Evolutionary conservation across 1,284 basidiomycete species (phyloP).

Genomic region (Moesziomyces parantarcticus): DNA sequence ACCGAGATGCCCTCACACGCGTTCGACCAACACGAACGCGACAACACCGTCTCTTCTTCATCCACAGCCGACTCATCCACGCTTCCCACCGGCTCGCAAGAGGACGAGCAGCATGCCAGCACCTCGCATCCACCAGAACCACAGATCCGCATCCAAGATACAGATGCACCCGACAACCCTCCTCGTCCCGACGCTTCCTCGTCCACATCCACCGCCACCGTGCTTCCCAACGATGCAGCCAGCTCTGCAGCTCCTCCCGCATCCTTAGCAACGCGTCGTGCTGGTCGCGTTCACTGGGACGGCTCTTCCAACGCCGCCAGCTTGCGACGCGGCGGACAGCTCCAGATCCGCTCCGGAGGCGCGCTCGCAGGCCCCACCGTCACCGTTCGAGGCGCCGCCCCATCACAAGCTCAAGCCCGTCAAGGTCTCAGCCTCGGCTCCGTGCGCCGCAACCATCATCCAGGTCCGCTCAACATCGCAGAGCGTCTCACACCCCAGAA

Average conservation of each 20-base stretch:
- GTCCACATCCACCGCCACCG: constrained; percentile 12
- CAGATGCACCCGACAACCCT: constrained; percentile 9
- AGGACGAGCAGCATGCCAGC: constrained; percentile 6
- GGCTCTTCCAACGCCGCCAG: constrained; percentile 43
- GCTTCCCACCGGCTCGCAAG: constrained; percentile 19
- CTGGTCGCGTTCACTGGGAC: constrained; percentile 48
- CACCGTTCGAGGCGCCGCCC: constrained; percentile 39
- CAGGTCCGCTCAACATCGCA: constrained; percentile 60
- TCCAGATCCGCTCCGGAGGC: constrained; percentile 32
- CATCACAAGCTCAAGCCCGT: constrained; percentile 7
- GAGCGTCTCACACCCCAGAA: constrained; percentile 35
- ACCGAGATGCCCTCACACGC: constrained; percentile 22
- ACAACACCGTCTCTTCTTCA: constrained; percentile 19
- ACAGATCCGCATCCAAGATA: constrained; percentile 13
- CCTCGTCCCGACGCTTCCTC: constrained; percentile 9
- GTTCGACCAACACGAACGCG: constrained; percentile 13
- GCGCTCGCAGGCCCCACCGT: constrained; percentile 47
- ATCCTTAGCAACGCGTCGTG: constrained; percentile 15
- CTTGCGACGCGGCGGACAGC: constrained; percentile 33
- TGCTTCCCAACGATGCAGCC: too few species aligned
- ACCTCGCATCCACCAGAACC: constrained; percentile 10
- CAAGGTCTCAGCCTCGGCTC: constrained; percentile 36
- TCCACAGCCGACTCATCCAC: constrained; percentile 38
- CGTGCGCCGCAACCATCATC: constrained; percentile 54
- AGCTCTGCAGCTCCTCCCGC: constrained; percentile 5